Evolutionary conservation across 2,329 filamentous ascomycete genomes (phyloP), one percentile per base, ranked within the genome.

Genomic region (Diaporthe capsici): DNA sequence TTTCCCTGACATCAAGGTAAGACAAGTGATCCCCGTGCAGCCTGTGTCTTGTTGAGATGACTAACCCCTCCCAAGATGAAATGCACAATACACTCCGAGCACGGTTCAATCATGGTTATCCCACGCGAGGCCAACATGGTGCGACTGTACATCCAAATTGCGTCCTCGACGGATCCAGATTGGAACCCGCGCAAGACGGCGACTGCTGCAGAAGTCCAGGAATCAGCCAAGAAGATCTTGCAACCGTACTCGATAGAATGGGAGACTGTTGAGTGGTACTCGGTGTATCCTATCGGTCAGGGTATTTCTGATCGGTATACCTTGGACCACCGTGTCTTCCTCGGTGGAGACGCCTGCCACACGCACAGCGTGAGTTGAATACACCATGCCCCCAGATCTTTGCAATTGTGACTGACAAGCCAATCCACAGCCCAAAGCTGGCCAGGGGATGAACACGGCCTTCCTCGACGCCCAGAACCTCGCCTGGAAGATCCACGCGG

Each of bases 401-500:
- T 68, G 31, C 28, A 22, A 8, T 17, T 31, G n/a, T 72, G 31
- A 17, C 47, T 49, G 44, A 4, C 67, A 20, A 17, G 25, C 10
- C n/a, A 60, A 13, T 15, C 65, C 87, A 89, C 80, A 92, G 90
- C 93, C 93, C 51, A 95, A 94, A 86, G 93, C 93, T 44, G 93
- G 93, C 1, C 93, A 95, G 83, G 93, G 93, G 42, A 95, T 95
- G 94, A 95, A 95, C 81, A 94, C 93, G 0, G 93, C 93, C 4
- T 95, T 95, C 84, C 87, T 94, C 71, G 94, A 96, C 79, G 95
- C 95, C 0, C 91, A 95, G 76, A 98, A 98, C 83, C 88, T 98
- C 55, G 96, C 96, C 10, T 98, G 96, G 96, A 98, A 98, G 87
- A 94, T 98, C 71, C 96, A 98, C 82, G 92, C 94, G 49, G 96